phyloP scores from a whole-genome alignment of 257 asterid species.

The Solanum chmielewskii region DNA sequence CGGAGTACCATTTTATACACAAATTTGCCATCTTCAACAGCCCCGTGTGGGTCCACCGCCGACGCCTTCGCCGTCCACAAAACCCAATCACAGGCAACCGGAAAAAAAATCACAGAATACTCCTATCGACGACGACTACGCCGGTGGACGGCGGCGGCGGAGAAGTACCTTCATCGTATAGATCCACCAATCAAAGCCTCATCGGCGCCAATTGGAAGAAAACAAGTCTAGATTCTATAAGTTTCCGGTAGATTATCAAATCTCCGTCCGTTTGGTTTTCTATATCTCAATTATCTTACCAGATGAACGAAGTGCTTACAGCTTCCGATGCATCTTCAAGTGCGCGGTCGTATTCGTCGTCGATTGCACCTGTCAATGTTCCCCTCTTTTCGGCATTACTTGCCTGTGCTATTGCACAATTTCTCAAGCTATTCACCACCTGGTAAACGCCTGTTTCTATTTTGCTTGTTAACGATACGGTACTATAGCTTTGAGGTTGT shows the following conservation, averaged over 20 bases:
- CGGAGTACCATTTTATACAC: background rate
- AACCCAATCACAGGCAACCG: background rate
- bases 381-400: slow-evolving; percentile 77
- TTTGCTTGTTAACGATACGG: background rate
- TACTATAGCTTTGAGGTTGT: background rate
- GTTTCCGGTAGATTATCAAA: background rate
- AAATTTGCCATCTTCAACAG: background rate
- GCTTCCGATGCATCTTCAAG: slow-evolving; percentile 61
- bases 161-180: background rate
- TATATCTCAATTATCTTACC: background rate
- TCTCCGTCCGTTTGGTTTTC: background rate
- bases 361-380: slow-evolving; percentile 49
- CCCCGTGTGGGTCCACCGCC: background rate
- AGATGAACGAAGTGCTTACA: slow-evolving; percentile 46
- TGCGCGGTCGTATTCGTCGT: slow-evolving; percentile 32
- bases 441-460: slow-evolving; percentile 34
- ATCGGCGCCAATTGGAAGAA: background rate
- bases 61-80: background rate
- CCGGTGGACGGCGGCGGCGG: background rate
- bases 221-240: background rate
- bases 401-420: slow-evolving; percentile 85
- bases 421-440: slow-evolving; percentile 79
- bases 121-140: background rate
- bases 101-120: background rate
- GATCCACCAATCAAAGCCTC: background rate